Percentiles rank a stretch among this genome's conserved stretches.
Conservation (phyloP, 192 early-diverging fungal genomes). For the Coemansia sp. region DNA sequence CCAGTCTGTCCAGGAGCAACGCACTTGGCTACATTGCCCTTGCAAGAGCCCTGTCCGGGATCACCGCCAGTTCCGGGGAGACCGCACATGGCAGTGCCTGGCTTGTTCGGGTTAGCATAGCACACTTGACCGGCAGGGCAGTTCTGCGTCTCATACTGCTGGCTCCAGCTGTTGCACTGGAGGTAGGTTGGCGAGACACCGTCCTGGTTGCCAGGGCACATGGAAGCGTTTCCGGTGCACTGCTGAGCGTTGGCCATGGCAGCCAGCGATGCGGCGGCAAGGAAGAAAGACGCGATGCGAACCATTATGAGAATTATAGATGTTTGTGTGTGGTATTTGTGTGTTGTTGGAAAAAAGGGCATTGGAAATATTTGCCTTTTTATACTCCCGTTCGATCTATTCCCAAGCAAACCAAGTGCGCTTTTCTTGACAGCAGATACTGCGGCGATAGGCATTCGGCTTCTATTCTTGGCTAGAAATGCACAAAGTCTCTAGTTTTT, state of each 20-base stretch:
- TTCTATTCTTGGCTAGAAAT: slow-evolving; percentile 7
- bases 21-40: slow-evolving; percentile 47
- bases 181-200: slow-evolving; percentile 52
- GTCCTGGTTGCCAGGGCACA: slow-evolving; percentile 46
- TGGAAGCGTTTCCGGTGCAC: slow-evolving; percentile 46
- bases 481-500: neutral
- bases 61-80: slow-evolving; percentile 39
- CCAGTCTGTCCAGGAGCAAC: slow-evolving; percentile 27
- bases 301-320: slow-evolving; percentile 20
- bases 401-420: neutral
- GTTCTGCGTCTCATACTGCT: slow-evolving; percentile 25
- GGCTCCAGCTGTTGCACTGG: slow-evolving; percentile 47
- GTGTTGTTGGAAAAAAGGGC: slow-evolving; percentile 7
- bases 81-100: slow-evolving; percentile 42
- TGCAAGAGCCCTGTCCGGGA: slow-evolving; percentile 33
- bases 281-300: slow-evolving; percentile 26
- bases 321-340: neutral
- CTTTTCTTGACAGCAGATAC: neutral
- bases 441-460: neutral
- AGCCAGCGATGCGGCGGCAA: slow-evolving; percentile 23
- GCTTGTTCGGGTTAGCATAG: slow-evolving; percentile 51
- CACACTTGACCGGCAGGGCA: slow-evolving; percentile 49
- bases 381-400: slow-evolving; percentile 10
- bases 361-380: slow-evolving; percentile 5
- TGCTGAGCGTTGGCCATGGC: slow-evolving; percentile 24